Conservation (phyloP, 169 alveolate species). For the Pseudocohnilembus persalinus region DNA sequence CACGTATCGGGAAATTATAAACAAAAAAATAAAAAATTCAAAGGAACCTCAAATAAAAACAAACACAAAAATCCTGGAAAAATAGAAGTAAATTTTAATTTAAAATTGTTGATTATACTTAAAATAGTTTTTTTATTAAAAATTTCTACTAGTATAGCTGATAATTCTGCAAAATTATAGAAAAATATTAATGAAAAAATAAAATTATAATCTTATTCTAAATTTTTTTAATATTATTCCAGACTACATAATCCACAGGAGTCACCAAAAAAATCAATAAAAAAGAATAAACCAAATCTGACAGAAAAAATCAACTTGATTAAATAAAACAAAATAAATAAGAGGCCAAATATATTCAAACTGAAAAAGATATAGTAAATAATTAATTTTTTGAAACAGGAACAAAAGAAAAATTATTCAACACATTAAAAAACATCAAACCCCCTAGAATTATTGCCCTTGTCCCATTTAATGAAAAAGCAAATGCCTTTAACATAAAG, state of each 20-base stretch:
- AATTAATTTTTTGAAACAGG: conserved; percentile 38
- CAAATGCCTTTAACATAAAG: conserved; percentile 30
- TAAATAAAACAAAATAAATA: conserved; percentile 22
- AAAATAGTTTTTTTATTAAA: background rate
- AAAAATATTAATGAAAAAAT: too few relatives aligned
- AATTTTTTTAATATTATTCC: background rate
- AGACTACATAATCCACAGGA: too few relatives aligned
- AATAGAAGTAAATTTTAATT: conserved; percentile 4
- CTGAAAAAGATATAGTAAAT: conserved; percentile 20
- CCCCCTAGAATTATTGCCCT: conserved; percentile 58
- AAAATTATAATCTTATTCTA: too few relatives aligned
- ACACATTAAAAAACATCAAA: conserved; percentile 39
- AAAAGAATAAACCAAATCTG: conserved; percentile 4
- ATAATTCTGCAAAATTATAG: too few relatives aligned
- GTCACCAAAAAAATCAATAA: conserved; percentile 10
- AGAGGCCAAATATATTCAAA: conserved; percentile 35
- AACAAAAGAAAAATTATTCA: conserved; percentile 41
- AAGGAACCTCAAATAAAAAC: conserved; percentile 29
- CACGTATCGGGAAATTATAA: conserved; percentile 19
- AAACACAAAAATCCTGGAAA: conserved; percentile 6
- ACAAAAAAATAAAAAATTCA: conserved; percentile 44
- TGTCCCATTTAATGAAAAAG: conserved; percentile 56
- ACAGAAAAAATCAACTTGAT: background rate
- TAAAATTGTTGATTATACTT: background rate
- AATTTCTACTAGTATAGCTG: background rate